Base-by-base conservation (phyloP, 768 basidiomycete genomes). In the Tremella fuciformis region DNA sequence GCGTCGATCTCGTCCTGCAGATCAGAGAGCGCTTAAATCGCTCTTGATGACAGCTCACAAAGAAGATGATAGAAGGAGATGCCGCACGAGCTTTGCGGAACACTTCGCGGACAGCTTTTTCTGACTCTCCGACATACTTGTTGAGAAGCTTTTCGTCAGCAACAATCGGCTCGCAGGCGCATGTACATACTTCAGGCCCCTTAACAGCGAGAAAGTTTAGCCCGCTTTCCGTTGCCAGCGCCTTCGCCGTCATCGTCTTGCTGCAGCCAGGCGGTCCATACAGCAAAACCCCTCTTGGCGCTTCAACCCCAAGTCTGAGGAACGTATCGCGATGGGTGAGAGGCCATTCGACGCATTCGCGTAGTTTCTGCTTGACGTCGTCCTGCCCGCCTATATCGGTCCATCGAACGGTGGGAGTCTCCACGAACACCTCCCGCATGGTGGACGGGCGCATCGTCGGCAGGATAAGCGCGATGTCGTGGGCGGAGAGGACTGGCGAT, bases 211-310 rank as follows among this genome's bases (percentile, higher is more conserved):
- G 83, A 75, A 97, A 97, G 75, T 97, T 97, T 57, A 97, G 84
- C 2, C 91, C 92, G 66, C 89, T 89, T 77, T 96, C 93, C 25
- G 85, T 88, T 15, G 93, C 93, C 73, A 91, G 86, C 2, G 94
- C 93, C 57, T 90, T 85, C 1, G 89, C 94, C 15, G 91, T 84
- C 41, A 98, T 81, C 1, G 94, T 98, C 79, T 98, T 98, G 67
- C 90, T 91, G 70, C 93, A 96, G n/a, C 93, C 93, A 3, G 93
- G 94, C 2, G 93, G 93, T 3, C 93, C 93, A 76, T 93, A 99
- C 15, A 98, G 79, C 46, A 99, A 78, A 6, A 98, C 84, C 0
- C 94, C 94, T 67, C 88, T 86, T 0, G 94, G 91, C 2, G 94
- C 88, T 48, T 82, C 82, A 11, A 93, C 89, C 0, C 94, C 94